Conservation (phyloP, 768 basidiomycete genomes). For the Boletus tomentosulus region DNA sequence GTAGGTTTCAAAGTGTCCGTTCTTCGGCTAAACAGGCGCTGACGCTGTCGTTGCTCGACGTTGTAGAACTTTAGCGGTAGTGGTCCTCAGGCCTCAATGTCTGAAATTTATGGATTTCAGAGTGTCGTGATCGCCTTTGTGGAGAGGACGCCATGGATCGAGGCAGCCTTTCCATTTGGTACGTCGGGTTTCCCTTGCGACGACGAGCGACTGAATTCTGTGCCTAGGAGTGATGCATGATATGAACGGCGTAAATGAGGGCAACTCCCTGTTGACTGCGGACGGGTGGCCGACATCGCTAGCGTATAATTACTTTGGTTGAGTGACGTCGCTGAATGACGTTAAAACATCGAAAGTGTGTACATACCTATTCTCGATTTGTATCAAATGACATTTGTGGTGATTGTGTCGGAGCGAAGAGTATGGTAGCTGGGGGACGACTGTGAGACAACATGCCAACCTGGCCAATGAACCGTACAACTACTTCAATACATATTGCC, state of each 20-base stretch:
- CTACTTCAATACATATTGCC: too few species aligned
- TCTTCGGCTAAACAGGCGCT: not conserved
- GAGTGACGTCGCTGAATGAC: not conserved
- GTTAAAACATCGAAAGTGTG: not conserved
- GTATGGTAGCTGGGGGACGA: not conserved
- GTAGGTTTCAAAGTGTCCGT: slow-evolving; percentile 26
- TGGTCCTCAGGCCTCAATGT: slow-evolving; percentile 36
- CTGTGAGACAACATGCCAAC: too few species aligned
- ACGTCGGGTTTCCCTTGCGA: slow-evolving; percentile 17
- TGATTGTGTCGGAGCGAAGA: not conserved
- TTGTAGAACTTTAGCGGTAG: slow-evolving; percentile 50
- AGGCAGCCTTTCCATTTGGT: slow-evolving; percentile 62
- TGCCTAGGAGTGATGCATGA: slow-evolving; percentile 49
- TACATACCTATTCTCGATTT: slow-evolving; percentile 1
- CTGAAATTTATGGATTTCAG: slow-evolving; percentile 50
- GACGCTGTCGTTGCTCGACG: not conserved
- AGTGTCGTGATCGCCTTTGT: slow-evolving; percentile 40
- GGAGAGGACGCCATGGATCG: slow-evolving; percentile 37
- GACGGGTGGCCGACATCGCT: slow-evolving; percentile 51
- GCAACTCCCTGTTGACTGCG: slow-evolving; percentile 48
- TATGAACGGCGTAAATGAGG: slow-evolving; percentile 52
- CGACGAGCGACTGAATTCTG: not conserved
- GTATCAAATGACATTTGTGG: not conserved
- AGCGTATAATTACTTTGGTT: slow-evolving; percentile 49
- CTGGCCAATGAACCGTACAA: too few species aligned